Base-by-base conservation (phyloP, 1,139 yeast genomes). In the Taiozyma sp. region DNA sequence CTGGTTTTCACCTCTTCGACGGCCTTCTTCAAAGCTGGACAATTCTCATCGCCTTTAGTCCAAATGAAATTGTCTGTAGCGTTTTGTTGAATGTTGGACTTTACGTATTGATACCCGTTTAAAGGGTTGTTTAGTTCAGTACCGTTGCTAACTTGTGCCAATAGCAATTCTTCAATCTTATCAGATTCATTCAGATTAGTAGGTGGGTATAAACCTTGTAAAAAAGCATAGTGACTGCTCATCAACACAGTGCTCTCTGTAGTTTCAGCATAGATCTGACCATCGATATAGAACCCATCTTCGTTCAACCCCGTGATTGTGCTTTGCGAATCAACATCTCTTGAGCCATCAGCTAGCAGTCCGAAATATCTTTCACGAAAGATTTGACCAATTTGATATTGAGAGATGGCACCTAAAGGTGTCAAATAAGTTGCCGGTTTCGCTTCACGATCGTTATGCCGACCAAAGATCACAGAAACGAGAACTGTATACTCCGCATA, bases 181-280 rank as follows among this genome's bases (percentile, higher is more conserved):
- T 68, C 57, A 13, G 53, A 51, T 9, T 61, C 65, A 19, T 57
- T 63, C 24, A 63, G 65, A 23, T 60, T 56, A 9, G 68, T 61
- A 24, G 78, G 75, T 14, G 79, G 79, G 55, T 71, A 75, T 34
- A 75, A 58, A 34, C 79, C 79, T 58, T 75, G 79, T 45, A 74
- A 57, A 61, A 73, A 74, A 4, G 75, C 68, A 30, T 48, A 48
- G 27, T 48, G 51, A 8, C 45, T 39, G 7, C 45, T 29, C 13
- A 45, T 43, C 10, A 48, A 29, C 39, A 48, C 41, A 38, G 42
- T 48, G 36, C 44, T 48, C 24, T 34, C 36, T 16, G 43, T 32
- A 10, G 48, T 46, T 51, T 69, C 70, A 8, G 73, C 70, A 56
- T 67, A 74, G 36, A 69, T 64, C 36, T 55, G 60, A 14, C 61